Base-by-base conservation (phyloP, 208 protist species). In the Leptomonas pyrrhocoris region DNA sequence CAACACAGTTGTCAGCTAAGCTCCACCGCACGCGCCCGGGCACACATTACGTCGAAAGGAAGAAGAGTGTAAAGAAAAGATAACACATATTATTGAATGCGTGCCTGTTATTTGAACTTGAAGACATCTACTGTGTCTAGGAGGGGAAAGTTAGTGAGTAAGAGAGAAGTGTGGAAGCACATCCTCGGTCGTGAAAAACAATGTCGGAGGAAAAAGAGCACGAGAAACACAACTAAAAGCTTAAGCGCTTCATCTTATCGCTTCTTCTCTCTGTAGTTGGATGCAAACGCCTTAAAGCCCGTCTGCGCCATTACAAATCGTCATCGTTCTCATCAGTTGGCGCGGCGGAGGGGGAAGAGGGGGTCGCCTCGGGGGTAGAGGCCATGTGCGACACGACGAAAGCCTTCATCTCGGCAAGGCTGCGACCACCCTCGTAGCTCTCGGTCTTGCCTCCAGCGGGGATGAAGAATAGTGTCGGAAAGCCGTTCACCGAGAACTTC, bases 391-490 rank as follows among this genome's bases (percentile, higher is more conserved):
- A 66, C 68, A 85, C 82, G n/a, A 95, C 55, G 68, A 92, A 96
- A 31, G 65, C 68, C 61, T 53, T 75, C 31, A 94, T 69, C 7
- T 81, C 77, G 0, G 81, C 75, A 8, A 82, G 59, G 34, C 77
- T 83, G 55, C 92, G 92, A 60, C 72, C 70, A 15, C 93, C 92
- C n/a, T 91, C 74, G 77, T 97, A 98, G 11, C 49, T 42, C 30
- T 88, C 72, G 15, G 79, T 69, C 6, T 73, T 72, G 34, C 86
- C 49, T 42, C 74, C 81, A 58, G 84, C 85, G 30, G 89, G 59
- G 64, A 98, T 89, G 46, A 86, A 94, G 67, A 85, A 90, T 12
- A 98, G 56, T 25, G 96, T 97, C 12, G 94, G 94, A 70, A 94
- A 97, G 9, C 92, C 92, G 2, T 67, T 67, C 16, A 96, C 80